Percentiles rank a stretch among this genome's conserved stretches.
Evolutionary conservation across 805 yeast species (phyloP).

Genomic region (Cyberlindnera petersonii): DNA sequence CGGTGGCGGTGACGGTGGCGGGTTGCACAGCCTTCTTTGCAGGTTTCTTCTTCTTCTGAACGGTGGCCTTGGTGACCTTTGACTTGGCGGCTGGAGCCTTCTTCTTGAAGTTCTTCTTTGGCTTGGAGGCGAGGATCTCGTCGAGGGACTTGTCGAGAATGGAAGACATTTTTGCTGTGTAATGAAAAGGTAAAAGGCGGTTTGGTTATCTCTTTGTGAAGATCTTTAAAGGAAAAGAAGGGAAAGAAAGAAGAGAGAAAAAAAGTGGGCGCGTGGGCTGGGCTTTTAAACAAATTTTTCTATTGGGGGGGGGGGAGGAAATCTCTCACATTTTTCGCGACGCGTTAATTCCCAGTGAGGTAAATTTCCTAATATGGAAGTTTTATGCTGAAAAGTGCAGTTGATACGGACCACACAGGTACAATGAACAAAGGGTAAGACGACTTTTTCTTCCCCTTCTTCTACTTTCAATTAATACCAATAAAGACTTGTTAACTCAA

Average conservation of each 20-base stretch:
- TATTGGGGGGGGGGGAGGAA: no score
- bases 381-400: no score
- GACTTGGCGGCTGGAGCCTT: constrained; percentile 23
- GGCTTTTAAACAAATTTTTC: no score
- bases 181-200: constrained; percentile 1
- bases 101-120: constrained; percentile 36
- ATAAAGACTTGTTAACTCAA: no score
- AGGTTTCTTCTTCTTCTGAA: constrained; percentile 30
- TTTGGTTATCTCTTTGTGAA: no score
- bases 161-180: constrained; percentile 58
- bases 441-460: not conserved
- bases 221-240: no score
- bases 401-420: not conserved
- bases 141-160: constrained; percentile 91
- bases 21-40: constrained; percentile 23
- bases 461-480: not conserved
- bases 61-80: constrained; percentile 26
- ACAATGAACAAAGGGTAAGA: not conserved
- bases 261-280: no score
- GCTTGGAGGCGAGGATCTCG: constrained; percentile 76
- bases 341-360: no score
- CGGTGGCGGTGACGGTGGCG: no score
- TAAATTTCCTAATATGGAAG: no score
- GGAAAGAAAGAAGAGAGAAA: no score
- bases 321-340: no score